Evolutionary conservation across 495 filamentous ascomycete genomes (phyloP).

Genomic region (Penicillium cosmopolitanum): DNA sequence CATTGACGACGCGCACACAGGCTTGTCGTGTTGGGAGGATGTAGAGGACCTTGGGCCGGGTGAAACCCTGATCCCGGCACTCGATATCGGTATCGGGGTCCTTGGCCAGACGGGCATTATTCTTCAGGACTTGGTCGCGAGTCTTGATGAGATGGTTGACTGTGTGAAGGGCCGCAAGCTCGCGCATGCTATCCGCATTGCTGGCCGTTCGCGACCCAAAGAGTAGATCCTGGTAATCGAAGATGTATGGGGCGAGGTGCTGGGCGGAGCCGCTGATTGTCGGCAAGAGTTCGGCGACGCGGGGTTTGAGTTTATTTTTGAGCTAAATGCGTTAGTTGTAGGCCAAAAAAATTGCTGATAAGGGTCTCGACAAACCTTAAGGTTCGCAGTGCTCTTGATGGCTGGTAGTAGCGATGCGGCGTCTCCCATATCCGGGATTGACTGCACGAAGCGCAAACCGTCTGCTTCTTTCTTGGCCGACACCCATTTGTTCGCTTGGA

Average conservation of each 20-base stretch:
- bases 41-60: conserved; percentile 88
- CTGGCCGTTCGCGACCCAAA: conserved; percentile 70
- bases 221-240: conserved; percentile 81
- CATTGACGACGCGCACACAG: conserved; percentile 75
- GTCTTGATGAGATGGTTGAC: conserved; percentile 94
- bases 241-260: conserved; percentile 47
- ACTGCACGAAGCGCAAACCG: conserved; percentile 49
- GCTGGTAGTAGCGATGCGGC: conserved; percentile 35
- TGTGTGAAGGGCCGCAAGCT: conserved; percentile 77
- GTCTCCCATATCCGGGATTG: conserved; percentile 42
- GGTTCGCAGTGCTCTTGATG: conserved; percentile 39
- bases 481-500: conserved; percentile 61
- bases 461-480: conserved; percentile 43
- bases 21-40: conserved; percentile 85
- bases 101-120: conserved; percentile 75
- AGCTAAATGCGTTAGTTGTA: conserved; percentile 27
- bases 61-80: conserved; percentile 92
- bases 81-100: conserved; percentile 69
- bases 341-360: no score
- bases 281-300: conserved; percentile 39
- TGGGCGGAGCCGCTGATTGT: conserved; percentile 38
- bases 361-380: conserved; percentile 34
- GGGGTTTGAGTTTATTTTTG: conserved; percentile 48
- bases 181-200: conserved; percentile 67
- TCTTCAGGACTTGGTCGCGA: conserved; percentile 88